Percentiles rank a stretch among this genome's conserved stretches.
These are phyloP conservation scores for Schizophyllum amplum DNA, from an alignment of 1,284 basidiomycete species.

Conservation along the genomic window DNA sequence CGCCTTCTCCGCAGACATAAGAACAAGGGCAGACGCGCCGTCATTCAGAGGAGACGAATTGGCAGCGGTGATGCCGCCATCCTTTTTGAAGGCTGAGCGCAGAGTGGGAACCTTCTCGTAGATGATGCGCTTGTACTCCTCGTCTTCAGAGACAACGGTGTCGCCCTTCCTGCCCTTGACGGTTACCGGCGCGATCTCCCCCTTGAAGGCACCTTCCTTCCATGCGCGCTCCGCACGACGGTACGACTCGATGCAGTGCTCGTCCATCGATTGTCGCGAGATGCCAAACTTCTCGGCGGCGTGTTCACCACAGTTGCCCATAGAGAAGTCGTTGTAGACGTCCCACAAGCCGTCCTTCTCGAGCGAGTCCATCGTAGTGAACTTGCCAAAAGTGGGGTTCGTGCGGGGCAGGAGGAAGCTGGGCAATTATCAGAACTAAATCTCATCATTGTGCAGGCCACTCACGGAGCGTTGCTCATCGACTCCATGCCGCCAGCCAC, in stretches of 20 bases:
- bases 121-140: slow-evolving; percentile 95
- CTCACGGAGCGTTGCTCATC: slow-evolving; percentile 94
- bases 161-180: slow-evolving; percentile 96
- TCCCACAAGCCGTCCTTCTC: slow-evolving; percentile 94
- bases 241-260: slow-evolving; percentile 92
- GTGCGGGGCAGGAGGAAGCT: slow-evolving; percentile 91
- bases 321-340: slow-evolving; percentile 91
- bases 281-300: slow-evolving; percentile 83
- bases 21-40: slow-evolving; percentile 92
- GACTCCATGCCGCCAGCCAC: slow-evolving; percentile 96
- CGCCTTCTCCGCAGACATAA: slow-evolving; percentile 89
- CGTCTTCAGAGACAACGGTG: slow-evolving; percentile 85
- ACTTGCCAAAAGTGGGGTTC: slow-evolving; percentile 86
- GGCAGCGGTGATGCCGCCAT: slow-evolving; percentile 89
- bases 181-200: slow-evolving; percentile 89
- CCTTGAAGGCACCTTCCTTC: slow-evolving; percentile 77
- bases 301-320: slow-evolving; percentile 93
- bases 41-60: slow-evolving; percentile 97
- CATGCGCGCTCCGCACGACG: slow-evolving; percentile 88
- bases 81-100: slow-evolving; percentile 83
- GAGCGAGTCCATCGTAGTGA: slow-evolving; percentile 81
- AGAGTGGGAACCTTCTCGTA: slow-evolving; percentile 88
- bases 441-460: slow-evolving; percentile 14
- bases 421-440: slow-evolving; percentile 6
- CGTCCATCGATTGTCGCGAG: slow-evolving; percentile 81